Evolutionary conservation across 495 filamentous ascomycete genomes (phyloP), one percentile per base, ranked within the genome.

Genomic region (Recurvomyces mirabilis): DNA sequence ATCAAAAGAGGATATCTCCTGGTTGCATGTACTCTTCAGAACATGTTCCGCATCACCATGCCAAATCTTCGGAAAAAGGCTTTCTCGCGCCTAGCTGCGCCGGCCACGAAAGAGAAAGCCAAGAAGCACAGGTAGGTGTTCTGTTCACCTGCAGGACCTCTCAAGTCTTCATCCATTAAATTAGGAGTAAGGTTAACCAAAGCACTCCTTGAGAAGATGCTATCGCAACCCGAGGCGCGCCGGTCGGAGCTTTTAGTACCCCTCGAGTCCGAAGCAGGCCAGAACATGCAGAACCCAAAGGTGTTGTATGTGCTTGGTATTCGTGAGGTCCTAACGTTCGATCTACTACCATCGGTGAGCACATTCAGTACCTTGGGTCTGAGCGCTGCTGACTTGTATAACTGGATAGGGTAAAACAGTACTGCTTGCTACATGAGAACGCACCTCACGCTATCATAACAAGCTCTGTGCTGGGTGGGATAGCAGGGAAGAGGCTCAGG

Each of bases 161-260:
- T n/a, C n/a, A n/a, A n/a, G n/a, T n/a, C n/a, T n/a, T n/a, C n/a
- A n/a, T 18, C 18, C 17, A 9, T 9, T 15, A 36, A 10, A 10
- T 10, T 10, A 18, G 17, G 33, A 36, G 9, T 9, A 40, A 40
- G 37, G 15, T 4, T 40, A 23, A 23, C 18, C 37, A 9, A 15
- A 20, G 4, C 37, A 40, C 14, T 9, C 37, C 24, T 4, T 20
- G 6, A 18, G 37, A 24, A 3, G 12, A 18, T 4, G 37, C n/a
- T n/a, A n/a, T n/a, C n/a, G n/a, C n/a, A n/a, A n/a, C n/a, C n/a
- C n/a, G n/a, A n/a, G n/a, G n/a, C n/a, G n/a, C n/a, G n/a, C n/a
- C n/a, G n/a, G n/a, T n/a, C n/a, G n/a, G n/a, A 40, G 37, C 37
- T 40, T 15, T 23, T 40, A 20, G 37, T 40, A 23, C 37, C 37